These are phyloP conservation scores for Laburnicola sp. DNA, from an alignment of 2,329 filamentous ascomycete genomes.

Conservation along the genomic window DNA sequence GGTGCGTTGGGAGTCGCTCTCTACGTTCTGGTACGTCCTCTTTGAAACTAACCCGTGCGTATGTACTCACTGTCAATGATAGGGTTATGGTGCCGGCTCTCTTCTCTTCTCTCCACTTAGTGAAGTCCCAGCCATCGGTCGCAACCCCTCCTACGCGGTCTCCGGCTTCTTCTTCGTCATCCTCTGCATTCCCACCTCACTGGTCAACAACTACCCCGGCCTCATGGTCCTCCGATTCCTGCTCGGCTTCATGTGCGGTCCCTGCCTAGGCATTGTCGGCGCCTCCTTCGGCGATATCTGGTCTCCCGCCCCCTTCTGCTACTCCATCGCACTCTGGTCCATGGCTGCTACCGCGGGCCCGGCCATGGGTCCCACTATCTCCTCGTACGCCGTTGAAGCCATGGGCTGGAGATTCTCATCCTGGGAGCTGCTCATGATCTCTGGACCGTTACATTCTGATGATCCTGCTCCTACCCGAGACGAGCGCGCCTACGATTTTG, in stretches of 20 bases:
- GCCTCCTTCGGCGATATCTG: slow-evolving; percentile 43
- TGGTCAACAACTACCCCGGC: slow-evolving; percentile 64
- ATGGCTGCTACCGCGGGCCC: slow-evolving; percentile 59
- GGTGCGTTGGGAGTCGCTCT: slow-evolving; percentile 62
- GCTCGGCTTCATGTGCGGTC: slow-evolving; percentile 40
- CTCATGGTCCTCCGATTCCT: slow-evolving; percentile 58
- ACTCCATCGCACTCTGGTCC: slow-evolving; percentile 48
- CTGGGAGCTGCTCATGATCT: slow-evolving; percentile 79
- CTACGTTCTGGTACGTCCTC: slow-evolving; percentile 55
- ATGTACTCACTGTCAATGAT: not conserved
- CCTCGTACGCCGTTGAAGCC: slow-evolving; percentile 72
- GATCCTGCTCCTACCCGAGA: slow-evolving; percentile 81
- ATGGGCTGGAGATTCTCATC: slow-evolving; percentile 80
- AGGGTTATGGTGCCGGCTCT: slow-evolving; percentile 62
- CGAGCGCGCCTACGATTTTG: slow-evolving; percentile 67
- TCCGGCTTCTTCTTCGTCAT: slow-evolving; percentile 70
- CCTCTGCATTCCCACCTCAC: slow-evolving; percentile 64
- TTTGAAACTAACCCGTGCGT: not conserved
- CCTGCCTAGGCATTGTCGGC: slow-evolving; percentile 41
- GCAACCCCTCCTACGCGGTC: slow-evolving; percentile 68
- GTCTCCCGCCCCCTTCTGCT: slow-evolving; percentile 46
- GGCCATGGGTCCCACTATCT: slow-evolving; percentile 63
- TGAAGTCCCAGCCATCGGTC: slow-evolving; percentile 67
- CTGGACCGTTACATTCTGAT: slow-evolving; percentile 73
- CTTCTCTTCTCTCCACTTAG: slow-evolving; percentile 67